Conservation (phyloP, 2,329 filamentous ascomycete genomes). For the Exophiala sideris region DNA sequence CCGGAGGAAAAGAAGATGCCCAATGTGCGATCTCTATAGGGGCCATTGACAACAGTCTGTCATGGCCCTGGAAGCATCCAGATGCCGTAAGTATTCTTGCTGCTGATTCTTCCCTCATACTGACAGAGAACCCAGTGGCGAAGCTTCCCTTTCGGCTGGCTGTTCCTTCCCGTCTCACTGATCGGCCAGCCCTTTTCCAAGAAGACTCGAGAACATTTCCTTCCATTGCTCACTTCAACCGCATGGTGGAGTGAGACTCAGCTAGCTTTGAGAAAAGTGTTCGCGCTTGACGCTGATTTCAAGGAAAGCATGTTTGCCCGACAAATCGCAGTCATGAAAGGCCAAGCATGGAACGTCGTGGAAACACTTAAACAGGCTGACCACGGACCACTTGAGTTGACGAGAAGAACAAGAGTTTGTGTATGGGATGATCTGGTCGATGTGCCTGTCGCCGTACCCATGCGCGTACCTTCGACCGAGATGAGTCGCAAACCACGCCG, state of each 20-base stretch:
- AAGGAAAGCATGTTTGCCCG: constrained; percentile 99
- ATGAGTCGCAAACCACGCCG: constrained; percentile 60
- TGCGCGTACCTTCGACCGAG: constrained; percentile 81
- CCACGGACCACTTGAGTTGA: constrained; percentile 90
- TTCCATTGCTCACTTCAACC: constrained; percentile 91
- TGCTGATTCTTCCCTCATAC: background rate
- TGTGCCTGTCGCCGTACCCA: constrained; percentile 87
- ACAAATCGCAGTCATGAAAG: constrained; percentile 98
- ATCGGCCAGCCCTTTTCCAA: constrained; percentile 96
- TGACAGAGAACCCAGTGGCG: constrained; percentile 51
- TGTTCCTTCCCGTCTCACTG: constrained; percentile 92
- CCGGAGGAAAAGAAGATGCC: constrained; percentile 30
- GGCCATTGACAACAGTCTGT: constrained; percentile 95
- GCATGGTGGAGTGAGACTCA: constrained; percentile 97
- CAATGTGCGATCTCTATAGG: constrained; percentile 58
- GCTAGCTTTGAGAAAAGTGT: constrained; percentile 77
- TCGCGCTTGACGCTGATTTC: constrained; percentile 90
- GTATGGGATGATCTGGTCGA: constrained; percentile 99
- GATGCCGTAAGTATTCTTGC: constrained; percentile 62
- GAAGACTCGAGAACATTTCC: constrained; percentile 87
- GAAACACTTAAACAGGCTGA: constrained; percentile 91
- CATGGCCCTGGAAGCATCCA: constrained; percentile 98
- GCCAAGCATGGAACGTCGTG: constrained; percentile 98
- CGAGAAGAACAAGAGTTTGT: constrained; percentile 82
- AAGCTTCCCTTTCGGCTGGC: constrained; percentile 97